phyloP scores from a whole-genome alignment of 805 yeast species.

The Sugiyamaella smithiae region DNA sequence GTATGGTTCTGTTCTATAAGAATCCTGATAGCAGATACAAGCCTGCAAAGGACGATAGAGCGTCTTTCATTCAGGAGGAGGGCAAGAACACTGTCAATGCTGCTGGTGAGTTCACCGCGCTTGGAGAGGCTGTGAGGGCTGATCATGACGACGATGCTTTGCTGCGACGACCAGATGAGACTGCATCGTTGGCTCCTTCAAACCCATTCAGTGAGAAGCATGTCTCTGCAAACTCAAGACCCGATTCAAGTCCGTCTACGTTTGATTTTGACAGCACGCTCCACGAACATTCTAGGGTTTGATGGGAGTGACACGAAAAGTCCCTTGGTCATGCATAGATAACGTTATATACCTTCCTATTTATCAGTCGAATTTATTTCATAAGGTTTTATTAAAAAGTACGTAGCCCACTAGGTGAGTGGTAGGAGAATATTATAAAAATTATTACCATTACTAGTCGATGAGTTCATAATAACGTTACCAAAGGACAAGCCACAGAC shows the following conservation, averaged over 20 bases:
- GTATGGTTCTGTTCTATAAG: conserved; percentile 64
- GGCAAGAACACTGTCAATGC: conserved; percentile 41
- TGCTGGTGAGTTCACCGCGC: conserved; percentile 52
- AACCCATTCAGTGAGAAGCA: conserved; percentile 20
- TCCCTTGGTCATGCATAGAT: neutral
- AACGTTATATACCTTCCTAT: conserved; percentile 1
- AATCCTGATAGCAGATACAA: conserved; percentile 87
- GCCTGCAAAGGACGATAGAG: conserved; percentile 88
- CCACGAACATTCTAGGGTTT: conserved; percentile 8
- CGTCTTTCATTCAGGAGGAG: conserved; percentile 56
- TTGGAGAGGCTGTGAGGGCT: conserved; percentile 80
- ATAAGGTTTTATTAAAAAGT: neutral
- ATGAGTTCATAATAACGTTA: too few species aligned
- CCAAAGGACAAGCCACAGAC: too few species aligned
- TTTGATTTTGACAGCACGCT: conserved; percentile 8
- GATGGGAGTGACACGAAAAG: neutral
- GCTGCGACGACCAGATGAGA: conserved; percentile 29
- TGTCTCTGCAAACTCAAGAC: conserved; percentile 7
- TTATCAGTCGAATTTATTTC: neutral
- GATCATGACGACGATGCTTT: conserved; percentile 60
- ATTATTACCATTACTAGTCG: too few species aligned
- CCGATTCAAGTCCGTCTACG: neutral
- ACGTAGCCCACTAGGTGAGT: too few species aligned
- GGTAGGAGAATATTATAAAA: too few species aligned
- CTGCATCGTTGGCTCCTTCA: conserved; percentile 5